Percentiles rank a stretch among this genome's conserved stretches.
These are phyloP conservation scores for Scutellospora calospora DNA, from an alignment of 371 early-diverging fungal species.

Conservation along the genomic window DNA sequence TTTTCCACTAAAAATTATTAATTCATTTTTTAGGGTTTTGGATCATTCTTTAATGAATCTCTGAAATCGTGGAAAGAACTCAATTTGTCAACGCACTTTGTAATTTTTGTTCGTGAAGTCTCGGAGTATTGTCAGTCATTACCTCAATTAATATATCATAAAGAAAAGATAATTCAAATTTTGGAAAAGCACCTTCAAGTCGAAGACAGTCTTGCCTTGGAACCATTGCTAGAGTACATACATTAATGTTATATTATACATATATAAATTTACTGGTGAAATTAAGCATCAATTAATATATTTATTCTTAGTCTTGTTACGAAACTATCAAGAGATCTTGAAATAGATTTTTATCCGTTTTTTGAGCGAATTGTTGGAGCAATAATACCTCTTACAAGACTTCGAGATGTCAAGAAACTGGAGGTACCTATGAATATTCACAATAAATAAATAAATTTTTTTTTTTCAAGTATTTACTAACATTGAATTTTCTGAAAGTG, in stretches of 20 bases:
- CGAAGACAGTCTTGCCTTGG: slow-evolving; percentile 68
- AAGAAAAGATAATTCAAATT: slow-evolving; percentile 75
- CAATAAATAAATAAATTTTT: not conserved
- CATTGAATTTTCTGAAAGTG: slow-evolving; percentile 55
- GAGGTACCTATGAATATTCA: slow-evolving; percentile 63
- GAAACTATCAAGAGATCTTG: slow-evolving; percentile 88
- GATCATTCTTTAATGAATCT: slow-evolving; percentile 86
- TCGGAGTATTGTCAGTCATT: slow-evolving; percentile 73
- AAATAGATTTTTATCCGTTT: slow-evolving; percentile 89
- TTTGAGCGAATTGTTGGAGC: slow-evolving; percentile 69
- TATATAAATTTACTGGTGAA: slow-evolving; percentile 17
- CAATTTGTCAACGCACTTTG: slow-evolving; percentile 86
- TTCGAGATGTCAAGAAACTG: slow-evolving; percentile 73
- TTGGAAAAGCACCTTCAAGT: slow-evolving; percentile 73
- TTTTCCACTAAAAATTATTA: too few relatives aligned
- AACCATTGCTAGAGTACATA: slow-evolving; percentile 71
- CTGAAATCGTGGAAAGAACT: slow-evolving; percentile 84
- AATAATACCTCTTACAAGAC: slow-evolving; percentile 71
- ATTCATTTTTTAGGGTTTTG: slow-evolving; percentile 56
- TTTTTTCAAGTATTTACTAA: not conserved
- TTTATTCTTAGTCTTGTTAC: slow-evolving; percentile 69
- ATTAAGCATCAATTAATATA: not conserved
- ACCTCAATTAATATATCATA: slow-evolving; percentile 89
- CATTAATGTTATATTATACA: slow-evolving; percentile 48
- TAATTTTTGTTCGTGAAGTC: slow-evolving; percentile 72